A percentile compares a stretch with the other conserved stretches of the same genome.
phyloP scores from a whole-genome alignment of 2,329 filamentous ascomycete species.

The Verticillium dahliae region DNA sequence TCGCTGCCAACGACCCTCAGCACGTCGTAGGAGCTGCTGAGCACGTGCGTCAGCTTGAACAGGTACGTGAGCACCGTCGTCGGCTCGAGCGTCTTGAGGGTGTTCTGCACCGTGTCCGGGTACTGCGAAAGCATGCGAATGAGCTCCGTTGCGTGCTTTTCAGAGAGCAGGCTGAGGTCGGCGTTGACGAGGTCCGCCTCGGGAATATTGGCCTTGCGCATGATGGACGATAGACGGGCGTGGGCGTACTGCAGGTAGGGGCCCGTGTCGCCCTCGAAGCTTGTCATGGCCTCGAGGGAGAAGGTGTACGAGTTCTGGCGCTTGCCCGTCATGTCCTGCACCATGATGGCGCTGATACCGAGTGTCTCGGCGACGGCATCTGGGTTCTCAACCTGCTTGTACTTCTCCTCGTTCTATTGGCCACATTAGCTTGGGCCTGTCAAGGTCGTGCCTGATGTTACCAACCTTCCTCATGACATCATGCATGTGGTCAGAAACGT shows the following conservation, averaged over 20 bases:
- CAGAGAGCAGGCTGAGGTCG: conserved; percentile 61
- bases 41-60: conserved; percentile 78
- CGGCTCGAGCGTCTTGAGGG: conserved; percentile 77
- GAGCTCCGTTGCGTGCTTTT: conserved; percentile 66
- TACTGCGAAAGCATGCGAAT: conserved; percentile 74
- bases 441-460: neutral
- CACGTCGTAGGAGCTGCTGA: conserved; percentile 77
- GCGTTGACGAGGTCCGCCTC: conserved; percentile 52
- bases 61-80: conserved; percentile 53
- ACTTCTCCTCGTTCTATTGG: conserved; percentile 73
- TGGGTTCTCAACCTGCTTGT: conserved; percentile 80
- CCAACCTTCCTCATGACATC: conserved; percentile 70
- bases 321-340: conserved; percentile 97
- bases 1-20: conserved; percentile 78
- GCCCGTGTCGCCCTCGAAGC: conserved; percentile 72
- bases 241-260: conserved; percentile 82
- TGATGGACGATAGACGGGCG: conserved; percentile 62
- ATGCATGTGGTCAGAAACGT: conserved; percentile 64
- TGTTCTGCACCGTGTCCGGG: conserved; percentile 80
- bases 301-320: conserved; percentile 66
- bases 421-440: neutral
- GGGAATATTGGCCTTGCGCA: conserved; percentile 46
- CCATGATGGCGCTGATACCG: conserved; percentile 93
- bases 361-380: conserved; percentile 76
- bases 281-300: conserved; percentile 45